Conservation (phyloP, 208 protist species). For the Endotrypanum monterogeii region DNA sequence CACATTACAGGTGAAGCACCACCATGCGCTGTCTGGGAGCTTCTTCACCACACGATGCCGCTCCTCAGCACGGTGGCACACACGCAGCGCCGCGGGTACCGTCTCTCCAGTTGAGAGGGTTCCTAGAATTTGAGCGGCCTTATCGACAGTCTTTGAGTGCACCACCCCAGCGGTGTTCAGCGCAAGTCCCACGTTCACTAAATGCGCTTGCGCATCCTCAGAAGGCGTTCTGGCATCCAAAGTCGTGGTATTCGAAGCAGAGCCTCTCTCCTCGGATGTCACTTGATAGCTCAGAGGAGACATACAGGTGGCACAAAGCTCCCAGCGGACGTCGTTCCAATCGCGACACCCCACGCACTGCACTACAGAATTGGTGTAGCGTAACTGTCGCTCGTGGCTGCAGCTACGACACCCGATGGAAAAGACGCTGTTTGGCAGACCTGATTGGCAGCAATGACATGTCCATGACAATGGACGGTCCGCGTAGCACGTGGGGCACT, state of each 20-base stretch:
- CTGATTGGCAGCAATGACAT: conserved; percentile 42
- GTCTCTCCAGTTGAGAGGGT: not conserved
- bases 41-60: conserved; percentile 5
- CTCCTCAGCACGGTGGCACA: not conserved
- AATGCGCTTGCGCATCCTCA: not conserved
- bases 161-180: not conserved
- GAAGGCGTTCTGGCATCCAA: not conserved
- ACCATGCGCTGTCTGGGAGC: conserved; percentile 56
- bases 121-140: not conserved
- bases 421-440: conserved; percentile 50
- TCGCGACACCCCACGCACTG: conserved; percentile 48
- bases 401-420: conserved; percentile 44
- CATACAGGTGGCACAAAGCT: conserved; percentile 74
- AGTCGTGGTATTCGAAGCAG: not conserved
- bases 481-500: conserved; percentile 69
- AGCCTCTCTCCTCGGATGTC: no score
- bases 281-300: conserved; percentile 17
- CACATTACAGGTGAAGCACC: conserved; percentile 77
- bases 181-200: not conserved
- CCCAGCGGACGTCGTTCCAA: conserved; percentile 80
- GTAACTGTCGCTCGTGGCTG: conserved; percentile 14
- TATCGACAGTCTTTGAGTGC: not conserved
- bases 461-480: conserved; percentile 56
- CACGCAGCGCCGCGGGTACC: not conserved
- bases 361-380: conserved; percentile 41